phyloP scores from a whole-genome alignment of 2,329 filamentous ascomycete species.

The Lachnellula hyalina region DNA sequence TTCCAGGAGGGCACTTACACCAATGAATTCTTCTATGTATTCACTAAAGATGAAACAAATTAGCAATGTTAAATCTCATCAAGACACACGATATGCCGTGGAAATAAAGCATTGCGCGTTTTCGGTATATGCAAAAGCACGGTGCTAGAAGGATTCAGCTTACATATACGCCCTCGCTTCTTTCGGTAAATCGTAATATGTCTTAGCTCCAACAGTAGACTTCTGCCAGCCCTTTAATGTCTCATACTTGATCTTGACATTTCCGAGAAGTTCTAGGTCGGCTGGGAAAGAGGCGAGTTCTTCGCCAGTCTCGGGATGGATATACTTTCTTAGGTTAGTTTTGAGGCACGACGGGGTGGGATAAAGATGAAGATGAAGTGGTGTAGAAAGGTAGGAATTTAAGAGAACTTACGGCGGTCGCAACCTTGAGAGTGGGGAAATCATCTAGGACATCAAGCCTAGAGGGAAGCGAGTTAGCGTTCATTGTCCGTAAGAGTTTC shows the following conservation, averaged over 20 bases:
- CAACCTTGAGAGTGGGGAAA: constrained; percentile 70
- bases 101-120: neutral
- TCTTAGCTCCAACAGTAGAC: constrained; percentile 51
- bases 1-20: constrained; percentile 35
- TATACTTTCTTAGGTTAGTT: neutral
- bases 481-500: too few relatives aligned
- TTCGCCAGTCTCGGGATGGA: constrained; percentile 37
- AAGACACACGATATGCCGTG: neutral
- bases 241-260: constrained; percentile 60
- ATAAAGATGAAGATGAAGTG: too few relatives aligned
- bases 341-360: too few relatives aligned
- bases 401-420: constrained; percentile 43
- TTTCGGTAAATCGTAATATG: constrained; percentile 57
- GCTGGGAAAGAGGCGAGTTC: constrained; percentile 59
- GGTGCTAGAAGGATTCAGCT: neutral
- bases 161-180: constrained; percentile 59
- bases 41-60: constrained; percentile 7
- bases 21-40: constrained; percentile 49
- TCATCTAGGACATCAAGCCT: constrained; percentile 68
- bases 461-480: neutral
- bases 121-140: neutral
- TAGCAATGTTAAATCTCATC: neutral
- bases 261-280: constrained; percentile 51
- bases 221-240: constrained; percentile 66
- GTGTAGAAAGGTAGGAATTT: too few relatives aligned